phyloP scores from a whole-genome alignment of 2,329 filamentous ascomycete species.

The Chrysoporthe puriensis region DNA sequence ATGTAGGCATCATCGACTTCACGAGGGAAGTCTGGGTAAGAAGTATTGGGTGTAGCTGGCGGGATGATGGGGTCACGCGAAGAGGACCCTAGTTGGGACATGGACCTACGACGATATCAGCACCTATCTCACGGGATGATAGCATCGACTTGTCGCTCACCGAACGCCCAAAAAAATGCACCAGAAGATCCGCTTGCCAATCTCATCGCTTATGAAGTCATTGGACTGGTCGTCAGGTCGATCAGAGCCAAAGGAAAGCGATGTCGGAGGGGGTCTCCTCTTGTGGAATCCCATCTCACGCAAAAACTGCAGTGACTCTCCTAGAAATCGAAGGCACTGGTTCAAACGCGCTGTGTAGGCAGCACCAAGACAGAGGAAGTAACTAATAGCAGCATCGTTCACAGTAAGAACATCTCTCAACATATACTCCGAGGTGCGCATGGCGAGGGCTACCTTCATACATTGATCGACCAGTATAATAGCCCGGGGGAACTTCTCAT shows the following conservation, averaged over 20 bases:
- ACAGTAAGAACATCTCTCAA: slow-evolving; percentile 52
- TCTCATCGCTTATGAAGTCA: slow-evolving; percentile 73
- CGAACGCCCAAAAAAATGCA: slow-evolving; percentile 75
- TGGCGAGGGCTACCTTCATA: slow-evolving; percentile 68
- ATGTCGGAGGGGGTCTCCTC: slow-evolving; percentile 45
- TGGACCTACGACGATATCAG: slow-evolving; percentile 56
- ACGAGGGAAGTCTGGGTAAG: slow-evolving; percentile 77
- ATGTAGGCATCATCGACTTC: slow-evolving; percentile 88
- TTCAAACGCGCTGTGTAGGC: slow-evolving; percentile 71
- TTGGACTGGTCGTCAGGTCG: slow-evolving; percentile 50
- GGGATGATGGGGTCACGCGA: slow-evolving; percentile 75
- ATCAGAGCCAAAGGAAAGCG: slow-evolving; percentile 46
- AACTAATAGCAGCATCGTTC: slow-evolving; percentile 70
- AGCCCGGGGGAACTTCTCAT: slow-evolving; percentile 69
- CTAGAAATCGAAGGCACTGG: slow-evolving; percentile 70
- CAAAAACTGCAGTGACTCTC: slow-evolving; percentile 72
- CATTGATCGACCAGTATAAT: slow-evolving; percentile 73
- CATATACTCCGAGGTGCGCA: slow-evolving; percentile 61
- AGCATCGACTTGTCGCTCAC: slow-evolving; percentile 41
- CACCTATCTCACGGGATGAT: neutral
- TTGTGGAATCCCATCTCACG: slow-evolving; percentile 69
- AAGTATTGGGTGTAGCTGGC: slow-evolving; percentile 74
- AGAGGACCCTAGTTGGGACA: slow-evolving; percentile 75
- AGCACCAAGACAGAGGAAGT: slow-evolving; percentile 70
- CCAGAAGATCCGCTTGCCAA: slow-evolving; percentile 83